A percentile compares a stretch with the other conserved stretches of the same genome.
These are phyloP conservation scores for Rosa hybrid DNA, from an alignment of 331 rosid species.

Conservation along the genomic window DNA sequence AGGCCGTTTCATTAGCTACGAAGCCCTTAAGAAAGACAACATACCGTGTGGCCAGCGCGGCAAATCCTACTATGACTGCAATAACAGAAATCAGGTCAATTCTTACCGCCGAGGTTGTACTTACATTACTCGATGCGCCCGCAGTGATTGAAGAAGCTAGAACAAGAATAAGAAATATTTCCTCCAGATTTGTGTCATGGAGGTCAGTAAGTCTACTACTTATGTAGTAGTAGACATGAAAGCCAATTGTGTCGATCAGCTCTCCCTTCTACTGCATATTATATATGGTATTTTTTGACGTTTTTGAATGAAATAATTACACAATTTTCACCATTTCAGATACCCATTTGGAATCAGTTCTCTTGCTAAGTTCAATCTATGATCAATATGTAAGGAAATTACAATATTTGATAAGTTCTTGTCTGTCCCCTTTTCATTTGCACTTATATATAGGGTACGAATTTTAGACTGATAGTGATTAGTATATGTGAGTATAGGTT, in stretches of 20 bases:
- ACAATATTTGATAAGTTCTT: neutral
- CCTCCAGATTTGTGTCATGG: neutral
- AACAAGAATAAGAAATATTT: neutral
- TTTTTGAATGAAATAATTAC: neutral
- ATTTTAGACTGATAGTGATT: neutral
- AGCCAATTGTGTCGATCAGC: neutral
- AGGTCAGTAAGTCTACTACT: neutral
- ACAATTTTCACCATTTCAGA: neutral
- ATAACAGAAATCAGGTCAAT: conserved; percentile 23
- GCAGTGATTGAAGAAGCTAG: conserved; percentile 13
- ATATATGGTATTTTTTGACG: neutral
- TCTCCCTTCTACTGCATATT: neutral
- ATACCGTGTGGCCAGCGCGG: conserved; percentile 47
- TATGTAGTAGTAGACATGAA: neutral
- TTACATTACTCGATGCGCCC: conserved; percentile 38
- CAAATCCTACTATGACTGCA: conserved; percentile 45
- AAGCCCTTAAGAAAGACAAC: conserved; percentile 20
- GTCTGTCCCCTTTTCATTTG: neutral
- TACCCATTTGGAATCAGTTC: neutral
- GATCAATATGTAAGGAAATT: neutral
- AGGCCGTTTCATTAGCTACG: conserved; percentile 28
- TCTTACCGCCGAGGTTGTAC: conserved; percentile 49
- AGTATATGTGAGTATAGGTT: neutral
- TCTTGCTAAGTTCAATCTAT: neutral
- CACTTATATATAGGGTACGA: neutral